Evolutionary conservation across 352 stramenopile genomes (phyloP).

Genomic region (Thalassiosira mediterranea): DNA sequence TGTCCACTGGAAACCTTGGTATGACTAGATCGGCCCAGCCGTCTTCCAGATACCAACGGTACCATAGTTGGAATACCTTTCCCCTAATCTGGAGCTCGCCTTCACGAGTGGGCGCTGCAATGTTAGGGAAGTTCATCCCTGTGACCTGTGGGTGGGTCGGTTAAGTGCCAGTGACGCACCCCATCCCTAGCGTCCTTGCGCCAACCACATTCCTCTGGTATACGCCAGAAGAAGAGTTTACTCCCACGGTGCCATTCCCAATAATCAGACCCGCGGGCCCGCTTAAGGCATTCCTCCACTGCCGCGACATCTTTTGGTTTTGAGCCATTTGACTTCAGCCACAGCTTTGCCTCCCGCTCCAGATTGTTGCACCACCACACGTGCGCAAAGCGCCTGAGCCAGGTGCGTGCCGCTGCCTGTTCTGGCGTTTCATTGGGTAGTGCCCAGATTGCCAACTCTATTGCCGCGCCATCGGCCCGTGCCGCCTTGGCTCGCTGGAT

Average conservation of each 20-base stretch:
- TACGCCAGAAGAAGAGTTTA: conserved; percentile 37
- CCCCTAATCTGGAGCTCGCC: conserved; percentile 9
- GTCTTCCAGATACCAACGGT: conserved; percentile 26
- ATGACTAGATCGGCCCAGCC: conserved; percentile 28
- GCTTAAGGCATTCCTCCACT: conserved; percentile 5
- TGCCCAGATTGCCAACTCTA: conserved; percentile 17
- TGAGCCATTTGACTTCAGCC: not conserved
- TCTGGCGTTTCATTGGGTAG: conserved; percentile 7
- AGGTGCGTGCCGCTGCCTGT: not conserved
- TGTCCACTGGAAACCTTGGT: conserved; percentile 47
- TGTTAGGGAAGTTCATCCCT: conserved; percentile 22
- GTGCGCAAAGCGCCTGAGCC: conserved; percentile 11
- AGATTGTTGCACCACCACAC: conserved; percentile 1
- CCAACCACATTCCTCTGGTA: conserved; percentile 19
- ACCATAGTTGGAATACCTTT: conserved; percentile 37
- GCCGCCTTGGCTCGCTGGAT: conserved; percentile 7
- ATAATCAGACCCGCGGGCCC: not conserved
- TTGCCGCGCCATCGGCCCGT: conserved; percentile 12
- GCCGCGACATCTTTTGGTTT: conserved; percentile 5
- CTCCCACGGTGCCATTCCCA: conserved; percentile 48
- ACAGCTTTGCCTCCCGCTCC: not conserved
- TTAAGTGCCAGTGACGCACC: conserved; percentile 18
- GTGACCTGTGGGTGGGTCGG: not conserved
- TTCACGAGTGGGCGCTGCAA: not conserved
- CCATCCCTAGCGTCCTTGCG: conserved; percentile 22